phyloP scores from a whole-genome alignment of 1,284 basidiomycete species.

The Entoloma clypeatum region DNA sequence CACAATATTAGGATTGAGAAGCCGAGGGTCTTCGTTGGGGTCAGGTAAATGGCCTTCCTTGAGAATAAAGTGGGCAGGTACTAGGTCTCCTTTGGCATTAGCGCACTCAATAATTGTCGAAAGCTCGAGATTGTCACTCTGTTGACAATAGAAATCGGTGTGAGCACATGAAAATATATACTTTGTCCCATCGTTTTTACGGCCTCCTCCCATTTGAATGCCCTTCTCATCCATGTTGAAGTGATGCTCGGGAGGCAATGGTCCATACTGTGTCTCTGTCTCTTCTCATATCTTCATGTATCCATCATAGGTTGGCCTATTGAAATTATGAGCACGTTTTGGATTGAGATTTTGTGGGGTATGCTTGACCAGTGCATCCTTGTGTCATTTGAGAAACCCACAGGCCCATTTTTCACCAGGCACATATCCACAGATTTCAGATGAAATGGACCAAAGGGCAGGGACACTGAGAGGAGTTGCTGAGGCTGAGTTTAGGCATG shows the following conservation, averaged over 20 bases:
- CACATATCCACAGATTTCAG: too few relatives aligned
- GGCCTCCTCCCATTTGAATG: conserved; percentile 22
- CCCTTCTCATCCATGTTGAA: conserved; percentile 26
- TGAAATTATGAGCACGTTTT: conserved; percentile 1
- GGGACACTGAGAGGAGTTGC: too few relatives aligned
- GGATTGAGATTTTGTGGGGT: conserved; percentile 6
- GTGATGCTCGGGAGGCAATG: conserved; percentile 19
- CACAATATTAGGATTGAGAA: too few relatives aligned
- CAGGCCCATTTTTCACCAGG: too few relatives aligned
- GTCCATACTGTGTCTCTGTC: conserved; percentile 5
- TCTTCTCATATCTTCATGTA: conserved; percentile 10
- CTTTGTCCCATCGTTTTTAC: conserved; percentile 11
- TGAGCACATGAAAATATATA: conserved; percentile 9
- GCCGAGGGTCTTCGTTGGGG: too few relatives aligned
- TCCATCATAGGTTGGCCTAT: conserved; percentile 1
- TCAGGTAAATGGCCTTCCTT: conserved; percentile 15
- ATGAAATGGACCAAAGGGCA: too few relatives aligned
- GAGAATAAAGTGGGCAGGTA: conserved; percentile 20
- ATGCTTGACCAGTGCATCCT: too few relatives aligned
- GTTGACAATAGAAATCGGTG: conserved; percentile 11
- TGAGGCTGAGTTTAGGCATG: too few relatives aligned
- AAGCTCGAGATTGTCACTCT: conserved; percentile 22
- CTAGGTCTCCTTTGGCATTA: conserved; percentile 16
- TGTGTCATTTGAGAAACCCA: too few relatives aligned
- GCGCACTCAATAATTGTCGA: conserved; percentile 22